These are phyloP conservation scores for Climacium dendroides DNA, from an alignment of 225 moss, liverwort and hornwort species.

Conservation along the genomic window DNA sequence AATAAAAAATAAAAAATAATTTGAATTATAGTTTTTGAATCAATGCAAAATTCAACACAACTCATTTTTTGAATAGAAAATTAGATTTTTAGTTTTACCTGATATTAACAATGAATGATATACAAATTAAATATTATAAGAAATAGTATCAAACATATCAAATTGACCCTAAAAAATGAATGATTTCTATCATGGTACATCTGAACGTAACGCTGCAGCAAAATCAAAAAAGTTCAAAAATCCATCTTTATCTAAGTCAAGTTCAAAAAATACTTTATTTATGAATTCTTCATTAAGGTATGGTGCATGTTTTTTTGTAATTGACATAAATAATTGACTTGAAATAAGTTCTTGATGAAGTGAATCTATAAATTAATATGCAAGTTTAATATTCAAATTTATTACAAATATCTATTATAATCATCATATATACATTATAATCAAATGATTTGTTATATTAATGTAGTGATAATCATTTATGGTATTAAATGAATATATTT, in stretches of 20 bases:
- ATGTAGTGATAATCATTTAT: background rate
- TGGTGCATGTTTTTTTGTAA: conserved; percentile 11
- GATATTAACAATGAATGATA: too few relatives aligned
- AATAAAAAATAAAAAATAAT: too few relatives aligned
- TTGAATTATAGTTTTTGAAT: background rate
- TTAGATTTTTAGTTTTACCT: background rate
- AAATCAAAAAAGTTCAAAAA: conserved; percentile 14
- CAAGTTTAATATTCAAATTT: too few relatives aligned
- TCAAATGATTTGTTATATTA: background rate
- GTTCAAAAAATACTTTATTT: conserved; percentile 12
- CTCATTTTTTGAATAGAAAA: background rate
- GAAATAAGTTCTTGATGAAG: conserved; percentile 5
- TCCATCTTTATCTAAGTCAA: conserved; percentile 26
- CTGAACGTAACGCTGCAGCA: conserved; percentile 7
- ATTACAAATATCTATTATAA: background rate
- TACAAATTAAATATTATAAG: too few relatives aligned
- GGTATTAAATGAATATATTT: too few relatives aligned
- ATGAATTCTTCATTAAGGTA: background rate
- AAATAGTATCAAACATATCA: background rate
- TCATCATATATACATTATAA: background rate
- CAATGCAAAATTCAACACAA: background rate
- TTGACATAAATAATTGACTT: background rate
- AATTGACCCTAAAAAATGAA: too few relatives aligned
- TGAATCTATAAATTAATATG: background rate
- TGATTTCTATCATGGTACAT: conserved; percentile 4